phyloP scores from a whole-genome alignment of 352 stramenopile species.

The Pythium chondricola region DNA sequence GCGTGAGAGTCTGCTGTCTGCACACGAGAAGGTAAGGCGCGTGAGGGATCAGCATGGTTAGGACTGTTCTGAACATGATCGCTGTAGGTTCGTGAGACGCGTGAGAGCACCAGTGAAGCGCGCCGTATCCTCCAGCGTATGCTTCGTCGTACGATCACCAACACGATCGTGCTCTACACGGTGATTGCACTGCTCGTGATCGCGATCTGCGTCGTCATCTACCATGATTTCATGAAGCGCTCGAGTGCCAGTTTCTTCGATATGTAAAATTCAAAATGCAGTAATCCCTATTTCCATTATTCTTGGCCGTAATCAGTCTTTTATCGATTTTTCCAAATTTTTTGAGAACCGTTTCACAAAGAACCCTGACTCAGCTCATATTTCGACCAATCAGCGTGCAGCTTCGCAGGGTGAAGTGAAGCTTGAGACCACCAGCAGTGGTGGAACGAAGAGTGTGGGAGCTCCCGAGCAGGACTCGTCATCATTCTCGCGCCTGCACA shows the following conservation, averaged over 20 bases:
- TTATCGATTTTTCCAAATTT: no score
- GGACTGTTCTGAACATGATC: neutral
- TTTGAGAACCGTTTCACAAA: no score
- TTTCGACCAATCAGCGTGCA: no score
- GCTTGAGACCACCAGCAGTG: no score
- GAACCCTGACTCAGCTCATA: no score
- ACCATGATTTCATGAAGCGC: slow-evolving; percentile 67
- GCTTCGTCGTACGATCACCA: slow-evolving; percentile 70
- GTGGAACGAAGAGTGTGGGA: no score
- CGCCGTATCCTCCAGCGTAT: slow-evolving; percentile 66
- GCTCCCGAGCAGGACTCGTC: no score
- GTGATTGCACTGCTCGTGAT: slow-evolving; percentile 62
- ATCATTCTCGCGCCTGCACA: no score
- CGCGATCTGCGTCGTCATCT: slow-evolving; percentile 68
- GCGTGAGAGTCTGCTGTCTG: slow-evolving; percentile 56
- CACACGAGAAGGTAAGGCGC: slow-evolving; percentile 53
- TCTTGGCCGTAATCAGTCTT: no score
- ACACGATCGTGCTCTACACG: slow-evolving; percentile 76
- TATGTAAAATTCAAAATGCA: slow-evolving; percentile 1
- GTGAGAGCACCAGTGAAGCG: slow-evolving; percentile 57
- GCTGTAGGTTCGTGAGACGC: slow-evolving; percentile 61
- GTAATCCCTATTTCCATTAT: neutral
- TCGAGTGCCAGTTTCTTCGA: slow-evolving; percentile 11
- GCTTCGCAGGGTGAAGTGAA: no score
- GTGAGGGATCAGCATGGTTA: neutral